Base-by-base conservation (phyloP, 1,139 yeast genomes). In the Sugiyamaella novakii region DNA sequence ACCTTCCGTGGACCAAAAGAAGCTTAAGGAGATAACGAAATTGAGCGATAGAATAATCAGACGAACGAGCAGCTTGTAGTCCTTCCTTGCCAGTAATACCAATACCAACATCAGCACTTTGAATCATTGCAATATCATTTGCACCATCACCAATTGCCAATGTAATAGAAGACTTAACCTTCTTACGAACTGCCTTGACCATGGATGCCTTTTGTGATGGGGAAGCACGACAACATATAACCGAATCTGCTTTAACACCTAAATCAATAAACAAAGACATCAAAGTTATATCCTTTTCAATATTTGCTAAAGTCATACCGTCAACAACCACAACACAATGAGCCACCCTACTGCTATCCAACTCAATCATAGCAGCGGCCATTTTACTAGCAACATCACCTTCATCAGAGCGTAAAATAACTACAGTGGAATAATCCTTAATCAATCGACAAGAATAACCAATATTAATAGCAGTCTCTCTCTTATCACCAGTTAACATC, bases 61-160 rank as follows among this genome's bases (percentile, higher is more conserved):
- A 84, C 0, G 96, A 79, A 59, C 98, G 75, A 0, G 98, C 96
- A 0, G 98, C 98, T 64, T 92, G 98, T 42, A 92, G 71, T 1
- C 98, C 98, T 70, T 92, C 98, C 59, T 85, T 86, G 42, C 98
- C 98, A 1, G 98, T 91, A 48, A 92, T 92, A 34, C 98, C 98
- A 54, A 92, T 82, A 18, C 99, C 99, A 50, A 92, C 91, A 68
- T 92, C 98, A 0, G 98, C 99, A 63, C 95, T 86, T 70, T 92
- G 98, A 55, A 92, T 92, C 99, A 92, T 92, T 2, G 98, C 98
- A 66, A 92, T 89, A 67, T 92, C 99, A 64, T 92, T 92, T 1
- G 99, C 98, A 59, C 99, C 99, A 70, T 92, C 99, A n/a, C 98
- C 99, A 63, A 94, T 87, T 0, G 98, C 98, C 53, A 94, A 74